Percentiles rank a stretch among this genome's conserved stretches.
Evolutionary conservation across 2,329 filamentous ascomycete species (phyloP).

Genomic region (Hypoxylon sp.): DNA sequence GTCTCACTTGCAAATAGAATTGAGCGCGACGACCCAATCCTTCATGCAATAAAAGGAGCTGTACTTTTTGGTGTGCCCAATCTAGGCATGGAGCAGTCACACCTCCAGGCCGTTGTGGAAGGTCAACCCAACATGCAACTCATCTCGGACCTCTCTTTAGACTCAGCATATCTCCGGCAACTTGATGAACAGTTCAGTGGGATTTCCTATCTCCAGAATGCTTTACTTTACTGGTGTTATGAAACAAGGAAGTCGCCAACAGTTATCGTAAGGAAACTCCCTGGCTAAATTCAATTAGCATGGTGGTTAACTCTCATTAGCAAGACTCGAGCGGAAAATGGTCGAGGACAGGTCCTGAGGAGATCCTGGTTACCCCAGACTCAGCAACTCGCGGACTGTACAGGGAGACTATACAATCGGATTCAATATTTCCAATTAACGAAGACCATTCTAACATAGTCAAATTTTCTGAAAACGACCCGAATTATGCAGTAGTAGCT

Average conservation of each 20-base stretch:
- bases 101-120: slow-evolving; percentile 42
- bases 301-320: slow-evolving; percentile 23
- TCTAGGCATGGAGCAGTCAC: slow-evolving; percentile 45
- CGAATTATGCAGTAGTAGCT: slow-evolving; percentile 16
- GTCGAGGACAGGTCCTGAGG: slow-evolving; percentile 28
- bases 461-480: slow-evolving; percentile 43
- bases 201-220: slow-evolving; percentile 24
- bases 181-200: slow-evolving; percentile 44
- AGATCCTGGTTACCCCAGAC: slow-evolving; percentile 41
- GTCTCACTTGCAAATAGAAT: slow-evolving; percentile 40
- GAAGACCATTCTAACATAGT: slow-evolving; percentile 49
- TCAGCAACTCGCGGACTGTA: slow-evolving; percentile 46
- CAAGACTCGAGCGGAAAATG: slow-evolving; percentile 23
- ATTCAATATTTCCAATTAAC: slow-evolving; percentile 43
- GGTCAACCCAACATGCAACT: slow-evolving; percentile 42
- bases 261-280: slow-evolving; percentile 37
- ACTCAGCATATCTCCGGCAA: slow-evolving; percentile 31
- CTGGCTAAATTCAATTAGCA: background rate
- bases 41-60: slow-evolving; percentile 36
- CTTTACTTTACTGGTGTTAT: slow-evolving; percentile 45
- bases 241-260: slow-evolving; percentile 46
- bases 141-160: slow-evolving; percentile 29
- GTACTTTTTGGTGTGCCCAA: slow-evolving; percentile 50
- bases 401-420: background rate
- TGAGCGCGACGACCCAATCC: slow-evolving; percentile 17